Conservation (phyloP, 495 filamentous ascomycete species). For the Eremomyces bilateralis region DNA sequence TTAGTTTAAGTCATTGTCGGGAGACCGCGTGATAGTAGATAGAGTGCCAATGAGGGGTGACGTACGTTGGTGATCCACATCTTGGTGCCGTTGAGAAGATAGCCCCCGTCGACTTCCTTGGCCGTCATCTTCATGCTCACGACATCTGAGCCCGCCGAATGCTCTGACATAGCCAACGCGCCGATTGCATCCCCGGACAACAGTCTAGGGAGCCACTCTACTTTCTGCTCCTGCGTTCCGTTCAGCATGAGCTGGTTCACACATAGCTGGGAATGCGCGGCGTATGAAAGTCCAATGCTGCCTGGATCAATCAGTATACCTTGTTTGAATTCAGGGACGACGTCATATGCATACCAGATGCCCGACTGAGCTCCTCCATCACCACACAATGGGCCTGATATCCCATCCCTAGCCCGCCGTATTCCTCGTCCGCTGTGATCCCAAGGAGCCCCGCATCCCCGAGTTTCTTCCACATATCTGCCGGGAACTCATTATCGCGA, state of each 20-base stretch:
- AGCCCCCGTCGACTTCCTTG: constrained; percentile 63
- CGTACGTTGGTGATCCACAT: constrained; percentile 97
- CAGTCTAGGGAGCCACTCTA: constrained; percentile 55
- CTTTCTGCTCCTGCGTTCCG: constrained; percentile 58
- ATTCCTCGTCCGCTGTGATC: constrained; percentile 84
- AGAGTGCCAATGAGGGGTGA: too few species aligned
- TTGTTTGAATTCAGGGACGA: neutral
- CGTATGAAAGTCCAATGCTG: constrained; percentile 81
- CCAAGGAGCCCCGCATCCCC: constrained; percentile 83
- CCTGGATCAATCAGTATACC: constrained; percentile 28
- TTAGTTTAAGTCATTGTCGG: constrained; percentile 1
- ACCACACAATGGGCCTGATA: constrained; percentile 96
- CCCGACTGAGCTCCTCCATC: constrained; percentile 71
- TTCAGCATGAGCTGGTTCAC: constrained; percentile 93
- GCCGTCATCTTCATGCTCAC: constrained; percentile 86
- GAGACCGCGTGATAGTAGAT: neutral
- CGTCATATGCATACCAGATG: constrained; percentile 26
- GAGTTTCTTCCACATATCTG: constrained; percentile 81
- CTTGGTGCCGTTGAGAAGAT: constrained; percentile 72
- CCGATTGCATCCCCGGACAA: constrained; percentile 68
- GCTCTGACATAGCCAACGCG: constrained; percentile 88
- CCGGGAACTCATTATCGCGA: constrained; percentile 68
- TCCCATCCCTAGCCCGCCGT: constrained; percentile 76
- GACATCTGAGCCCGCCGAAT: constrained; percentile 77
- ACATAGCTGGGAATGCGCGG: constrained; percentile 89